These are phyloP conservation scores for Candida sojae DNA, from an alignment of 1,139 yeast species.

Conservation along the genomic window DNA sequence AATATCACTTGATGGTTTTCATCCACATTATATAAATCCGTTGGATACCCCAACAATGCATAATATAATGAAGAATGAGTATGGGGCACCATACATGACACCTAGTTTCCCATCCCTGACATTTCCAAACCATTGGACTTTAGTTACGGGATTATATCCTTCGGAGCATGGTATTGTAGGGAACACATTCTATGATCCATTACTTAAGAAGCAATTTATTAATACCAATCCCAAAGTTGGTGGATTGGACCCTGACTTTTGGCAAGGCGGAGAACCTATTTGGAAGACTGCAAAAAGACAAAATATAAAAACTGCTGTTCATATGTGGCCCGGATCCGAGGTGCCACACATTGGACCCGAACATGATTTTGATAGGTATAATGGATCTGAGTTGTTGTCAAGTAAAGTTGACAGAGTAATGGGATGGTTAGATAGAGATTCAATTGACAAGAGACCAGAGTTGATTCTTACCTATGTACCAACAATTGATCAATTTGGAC, in stretches of 20 bases:
- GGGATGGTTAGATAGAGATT: constrained; percentile 62
- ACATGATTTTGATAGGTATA: constrained; percentile 58
- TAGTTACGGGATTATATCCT: constrained; percentile 85
- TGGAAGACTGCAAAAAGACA: constrained; percentile 79
- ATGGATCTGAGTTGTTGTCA: constrained; percentile 61
- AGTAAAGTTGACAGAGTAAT: constrained; percentile 58
- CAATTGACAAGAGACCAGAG: constrained; percentile 63
- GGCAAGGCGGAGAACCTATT: constrained; percentile 86
- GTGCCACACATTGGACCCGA: constrained; percentile 56
- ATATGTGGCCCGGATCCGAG: constrained; percentile 97
- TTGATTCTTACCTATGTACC: constrained; percentile 81
- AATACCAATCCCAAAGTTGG: constrained; percentile 63
- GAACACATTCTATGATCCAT: constrained; percentile 75
- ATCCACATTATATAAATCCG: constrained; percentile 80
- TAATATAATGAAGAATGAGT: constrained; percentile 51
- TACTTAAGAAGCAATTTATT: constrained; percentile 54
- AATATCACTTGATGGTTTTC: constrained; percentile 84
- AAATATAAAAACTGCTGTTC: constrained; percentile 72
- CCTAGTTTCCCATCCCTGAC: constrained; percentile 91
- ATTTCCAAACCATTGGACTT: constrained; percentile 90
- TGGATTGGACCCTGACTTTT: constrained; percentile 61
- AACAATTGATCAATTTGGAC: constrained; percentile 76
- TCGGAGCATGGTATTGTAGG: constrained; percentile 86
- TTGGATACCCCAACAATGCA: constrained; percentile 72
- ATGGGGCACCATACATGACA: constrained; percentile 79